These are phyloP conservation scores for Chalaropsis ovoidea DNA, from an alignment of 2,329 filamentous ascomycete genomes.

Conservation along the genomic window DNA sequence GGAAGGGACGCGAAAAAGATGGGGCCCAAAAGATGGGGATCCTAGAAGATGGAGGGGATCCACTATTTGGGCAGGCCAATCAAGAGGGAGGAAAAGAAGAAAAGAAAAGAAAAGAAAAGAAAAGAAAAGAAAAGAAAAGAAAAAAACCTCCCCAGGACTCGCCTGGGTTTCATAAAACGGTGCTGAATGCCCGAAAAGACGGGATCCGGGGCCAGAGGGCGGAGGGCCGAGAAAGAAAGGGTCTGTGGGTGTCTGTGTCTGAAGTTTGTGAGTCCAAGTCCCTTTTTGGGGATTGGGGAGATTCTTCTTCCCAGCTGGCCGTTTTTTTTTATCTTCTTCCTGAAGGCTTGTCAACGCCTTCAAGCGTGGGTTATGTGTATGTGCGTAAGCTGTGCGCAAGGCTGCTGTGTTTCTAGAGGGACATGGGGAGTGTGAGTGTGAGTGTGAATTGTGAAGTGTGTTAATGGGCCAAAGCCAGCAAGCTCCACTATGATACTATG, in stretches of 20 bases:
- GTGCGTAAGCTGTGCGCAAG: background rate
- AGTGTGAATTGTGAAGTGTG: background rate
- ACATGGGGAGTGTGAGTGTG: background rate
- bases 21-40: too few relatives aligned
- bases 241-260: slow-evolving; percentile 13
- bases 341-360: background rate
- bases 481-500: slow-evolving; percentile 2
- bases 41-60: background rate
- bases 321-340: background rate
- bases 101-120: too few relatives aligned
- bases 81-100: too few relatives aligned
- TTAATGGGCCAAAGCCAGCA: background rate
- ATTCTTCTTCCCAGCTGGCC: background rate
- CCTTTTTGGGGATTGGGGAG: background rate
- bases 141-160: background rate
- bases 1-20: too few relatives aligned
- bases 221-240: background rate
- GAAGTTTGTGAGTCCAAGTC: background rate
- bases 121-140: background rate
- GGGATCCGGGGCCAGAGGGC: background rate
- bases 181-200: slow-evolving; percentile 1
- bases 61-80: background rate
- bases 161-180: background rate
- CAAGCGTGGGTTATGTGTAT: background rate
- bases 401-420: slow-evolving; percentile 5